These are phyloP conservation scores for Leucosporidium creatinivorum DNA, from an alignment of 768 basidiomycete genomes.

Conservation along the genomic window DNA sequence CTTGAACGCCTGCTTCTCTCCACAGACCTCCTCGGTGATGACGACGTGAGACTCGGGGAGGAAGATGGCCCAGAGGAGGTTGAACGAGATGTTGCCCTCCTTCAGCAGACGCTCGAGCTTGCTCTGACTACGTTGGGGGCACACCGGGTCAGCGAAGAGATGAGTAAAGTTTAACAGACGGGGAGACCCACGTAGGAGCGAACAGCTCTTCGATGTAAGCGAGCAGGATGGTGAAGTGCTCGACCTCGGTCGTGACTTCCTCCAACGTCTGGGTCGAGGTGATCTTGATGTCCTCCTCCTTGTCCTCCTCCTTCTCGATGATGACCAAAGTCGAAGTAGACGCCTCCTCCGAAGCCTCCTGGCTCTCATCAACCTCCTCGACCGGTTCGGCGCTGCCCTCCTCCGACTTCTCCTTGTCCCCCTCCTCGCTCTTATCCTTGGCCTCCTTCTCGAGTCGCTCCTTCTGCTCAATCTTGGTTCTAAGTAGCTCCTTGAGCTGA, in stretches of 20 bases:
- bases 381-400: background rate
- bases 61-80: constrained; percentile 53
- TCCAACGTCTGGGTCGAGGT: constrained; percentile 17
- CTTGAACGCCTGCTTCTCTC: constrained; percentile 28
- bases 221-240: constrained; percentile 51
- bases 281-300: background rate
- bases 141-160: background rate
- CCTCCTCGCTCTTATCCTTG: background rate
- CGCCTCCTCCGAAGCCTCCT: background rate
- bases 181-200: background rate
- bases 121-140: constrained; percentile 44
- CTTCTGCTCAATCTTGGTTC: constrained; percentile 41
- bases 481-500: constrained; percentile 46
- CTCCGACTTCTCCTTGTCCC: too few species aligned
- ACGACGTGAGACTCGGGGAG: constrained; percentile 53
- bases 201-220: constrained; percentile 44
- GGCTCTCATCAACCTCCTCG: background rate
- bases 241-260: constrained; percentile 45
- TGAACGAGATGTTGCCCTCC: constrained; percentile 56
- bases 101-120: constrained; percentile 48
- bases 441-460: constrained; percentile 27
- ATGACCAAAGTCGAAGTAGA: background rate
- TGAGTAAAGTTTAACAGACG: background rate
- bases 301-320: background rate
- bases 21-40: constrained; percentile 52